Base-by-base conservation (phyloP, 2,329 filamentous ascomycete species). In the Dactylonectria estremocensis region DNA sequence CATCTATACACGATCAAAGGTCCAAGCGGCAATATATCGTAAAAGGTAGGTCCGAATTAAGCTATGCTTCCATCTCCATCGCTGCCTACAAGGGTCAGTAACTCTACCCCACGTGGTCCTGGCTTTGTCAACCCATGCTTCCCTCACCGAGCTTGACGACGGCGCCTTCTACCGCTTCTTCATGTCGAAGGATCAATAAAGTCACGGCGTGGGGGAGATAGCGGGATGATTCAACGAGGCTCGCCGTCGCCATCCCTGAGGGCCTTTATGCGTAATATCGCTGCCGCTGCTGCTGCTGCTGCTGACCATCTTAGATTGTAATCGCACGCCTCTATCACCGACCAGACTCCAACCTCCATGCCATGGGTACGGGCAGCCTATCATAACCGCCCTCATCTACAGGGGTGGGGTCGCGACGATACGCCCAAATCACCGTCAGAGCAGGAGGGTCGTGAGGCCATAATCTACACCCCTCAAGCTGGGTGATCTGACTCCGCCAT, bases 331-430 rank as follows among this genome's bases (percentile, higher is more conserved):
- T 35, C n/a, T 20, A 48, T 53, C 24, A 53, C 54, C 45, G 20
- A 35, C 22, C 20, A 20, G 53, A 68, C 60, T 63, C 18, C 22
- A 33, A 20, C 57, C 37, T 22, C 40, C 61, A 40, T 54, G 59
- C 53, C 18, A 66, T 66, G 49, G 61, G 64, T 61, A 7, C 57
- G 68, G 55, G 37, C 63, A 67, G 62, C 67, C 65, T 69, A 70
- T 73, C 64, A 71, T 68, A 63, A 59, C 69, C 57, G 61, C 69
- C 55, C 46, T 70, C 48, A 57, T 64, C 55, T 70, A 67, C 72
- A 72, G 71, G 72, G 72, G 66, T 69, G 57, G 59, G 45, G 69
- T 72, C 71, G 66, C 61, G 62, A 71, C 62, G 56, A 54, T 60
- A 63, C 52, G 61, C 66, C 49, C 60, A 46, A 63, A 57, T 66